Conservation (phyloP, 2,329 filamentous ascomycete genomes). For the Epichloe bromicola region DNA sequence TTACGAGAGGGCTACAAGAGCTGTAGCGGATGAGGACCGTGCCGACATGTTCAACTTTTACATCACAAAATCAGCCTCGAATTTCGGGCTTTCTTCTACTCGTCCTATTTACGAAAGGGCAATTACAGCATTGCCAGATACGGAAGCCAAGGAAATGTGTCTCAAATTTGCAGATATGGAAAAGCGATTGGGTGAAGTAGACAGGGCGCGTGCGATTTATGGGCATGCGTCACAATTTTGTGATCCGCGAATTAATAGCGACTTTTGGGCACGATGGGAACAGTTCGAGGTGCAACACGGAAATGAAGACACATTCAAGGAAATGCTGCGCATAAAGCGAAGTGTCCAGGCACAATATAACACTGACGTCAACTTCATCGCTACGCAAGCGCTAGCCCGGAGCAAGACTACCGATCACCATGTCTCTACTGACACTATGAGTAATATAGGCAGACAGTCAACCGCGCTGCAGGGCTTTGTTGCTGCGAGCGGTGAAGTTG, state of each 20-base stretch:
- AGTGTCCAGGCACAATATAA: conserved; percentile 98
- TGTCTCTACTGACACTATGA: conserved; percentile 68
- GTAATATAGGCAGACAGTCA: conserved; percentile 75
- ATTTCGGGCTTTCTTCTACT: conserved; percentile 92
- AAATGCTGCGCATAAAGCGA: conserved; percentile 95
- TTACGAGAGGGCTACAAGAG: conserved; percentile 90
- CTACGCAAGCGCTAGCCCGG: conserved; percentile 81
- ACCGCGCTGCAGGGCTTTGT: conserved; percentile 84
- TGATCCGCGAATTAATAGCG: conserved; percentile 78
- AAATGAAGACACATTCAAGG: conserved; percentile 98
- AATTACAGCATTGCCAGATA: conserved; percentile 84
- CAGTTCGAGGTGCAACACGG: conserved; percentile 94
- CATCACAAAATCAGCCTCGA: conserved; percentile 95
- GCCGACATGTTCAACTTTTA: conserved; percentile 99
- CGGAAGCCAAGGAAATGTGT: conserved; percentile 93
- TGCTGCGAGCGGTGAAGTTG: conserved; percentile 62
- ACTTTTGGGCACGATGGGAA: conserved; percentile 96
- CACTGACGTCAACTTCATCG: conserved; percentile 97
- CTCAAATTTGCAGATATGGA: conserved; percentile 98
- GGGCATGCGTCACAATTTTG: conserved; percentile 95
- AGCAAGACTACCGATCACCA: conserved; percentile 48
- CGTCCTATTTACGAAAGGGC: conserved; percentile 92
- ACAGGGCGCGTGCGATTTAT: conserved; percentile 88
- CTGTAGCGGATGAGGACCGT: conserved; percentile 86
- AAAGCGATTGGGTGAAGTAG: conserved; percentile 79